These are phyloP conservation scores for Pleurotus citrinopileatus DNA, from an alignment of 768 basidiomycete genomes.

Conservation along the genomic window DNA sequence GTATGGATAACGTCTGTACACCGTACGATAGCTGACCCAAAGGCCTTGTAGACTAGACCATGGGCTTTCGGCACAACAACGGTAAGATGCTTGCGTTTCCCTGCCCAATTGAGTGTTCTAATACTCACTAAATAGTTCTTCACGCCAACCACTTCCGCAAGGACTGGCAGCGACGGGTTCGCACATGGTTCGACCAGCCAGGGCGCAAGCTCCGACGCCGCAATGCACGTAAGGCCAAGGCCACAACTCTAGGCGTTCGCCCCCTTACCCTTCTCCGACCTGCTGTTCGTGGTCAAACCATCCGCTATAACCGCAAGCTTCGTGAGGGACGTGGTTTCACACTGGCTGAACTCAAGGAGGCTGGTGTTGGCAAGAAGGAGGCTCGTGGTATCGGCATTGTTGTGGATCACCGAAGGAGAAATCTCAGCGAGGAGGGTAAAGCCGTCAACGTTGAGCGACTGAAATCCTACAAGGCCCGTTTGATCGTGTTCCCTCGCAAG, in stretches of 20 bases:
- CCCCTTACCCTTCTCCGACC: constrained; percentile 91
- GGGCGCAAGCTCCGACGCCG: constrained; percentile 96
- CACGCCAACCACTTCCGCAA: constrained; percentile 96
- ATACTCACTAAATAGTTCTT: constrained; percentile 53
- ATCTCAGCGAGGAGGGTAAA: constrained; percentile 96
- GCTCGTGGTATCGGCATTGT: constrained; percentile 91
- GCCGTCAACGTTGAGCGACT: constrained; percentile 91
- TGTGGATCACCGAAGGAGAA: constrained; percentile 96
- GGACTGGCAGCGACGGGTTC: constrained; percentile 97
- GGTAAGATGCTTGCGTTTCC: constrained; percentile 38
- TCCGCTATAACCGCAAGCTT: constrained; percentile 97
- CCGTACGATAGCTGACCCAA: not conserved
- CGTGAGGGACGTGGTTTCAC: constrained; percentile 98
- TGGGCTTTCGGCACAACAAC: constrained; percentile 84
- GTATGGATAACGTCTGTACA: constrained; percentile 20
- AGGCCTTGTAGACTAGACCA: constrained; percentile 43
- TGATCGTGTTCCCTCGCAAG: constrained; percentile 98
- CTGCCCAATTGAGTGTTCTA: constrained; percentile 3
- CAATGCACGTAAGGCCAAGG: constrained; percentile 88
- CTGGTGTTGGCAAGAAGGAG: constrained; percentile 91
- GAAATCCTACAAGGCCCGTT: constrained; percentile 86
- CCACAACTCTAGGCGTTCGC: constrained; percentile 86
- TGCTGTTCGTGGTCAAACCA: constrained; percentile 93
- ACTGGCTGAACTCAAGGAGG: constrained; percentile 90
- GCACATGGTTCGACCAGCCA: constrained; percentile 99